Evolutionary conservation across 139 green algal genomes (phyloP), one percentile per base, ranked within the genome.

Genomic region (Trebouxia sp.): DNA sequence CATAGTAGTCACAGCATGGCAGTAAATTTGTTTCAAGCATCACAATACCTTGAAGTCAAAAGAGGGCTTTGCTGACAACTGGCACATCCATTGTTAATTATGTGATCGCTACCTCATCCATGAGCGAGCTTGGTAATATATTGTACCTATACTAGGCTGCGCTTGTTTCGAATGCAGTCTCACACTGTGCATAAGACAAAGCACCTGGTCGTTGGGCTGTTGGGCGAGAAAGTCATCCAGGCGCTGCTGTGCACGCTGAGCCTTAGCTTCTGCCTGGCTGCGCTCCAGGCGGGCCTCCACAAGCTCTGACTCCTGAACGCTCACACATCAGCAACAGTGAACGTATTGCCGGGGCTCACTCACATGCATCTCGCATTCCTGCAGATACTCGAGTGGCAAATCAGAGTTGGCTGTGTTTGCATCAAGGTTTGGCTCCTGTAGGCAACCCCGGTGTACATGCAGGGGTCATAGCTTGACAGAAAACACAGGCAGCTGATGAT

Each of bases 241-340:
- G 10, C 83, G 83, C 7, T 51, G 51, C 48, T 84, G 58, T 30
- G 83, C 74, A 24, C 85, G 51, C 45, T 41, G 72, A 1, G 75
- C 85, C 20, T 75, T 76, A 28, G 80, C 83, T 28, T 30, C n/a
- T 5, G 85, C 83, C 66, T 85, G 83, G 26, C 85, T 81, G 35
- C 75, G 78, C 76, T 89, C 69, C 43, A 89, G 83, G 22, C 80
- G 32, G 0, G 79, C 38, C 28, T 85, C 82, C 50, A 89, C 77
- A 32, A 88, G 38, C 62, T 80, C 42, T 7, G 80, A 41, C 58
- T 88, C 84, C 53, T 81, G 78, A 26, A 69, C 20, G 26, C 32
- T 38, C 26, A 4, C 3, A 58, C 20, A 58, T 22, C 22, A 58
- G 50, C 50, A n/a, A n/a, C n/a, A n/a, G n/a, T 58, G 4, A 58